Base-by-base conservation (phyloP, 148 eudicot genomes). In the Chenopodium formosanum region DNA sequence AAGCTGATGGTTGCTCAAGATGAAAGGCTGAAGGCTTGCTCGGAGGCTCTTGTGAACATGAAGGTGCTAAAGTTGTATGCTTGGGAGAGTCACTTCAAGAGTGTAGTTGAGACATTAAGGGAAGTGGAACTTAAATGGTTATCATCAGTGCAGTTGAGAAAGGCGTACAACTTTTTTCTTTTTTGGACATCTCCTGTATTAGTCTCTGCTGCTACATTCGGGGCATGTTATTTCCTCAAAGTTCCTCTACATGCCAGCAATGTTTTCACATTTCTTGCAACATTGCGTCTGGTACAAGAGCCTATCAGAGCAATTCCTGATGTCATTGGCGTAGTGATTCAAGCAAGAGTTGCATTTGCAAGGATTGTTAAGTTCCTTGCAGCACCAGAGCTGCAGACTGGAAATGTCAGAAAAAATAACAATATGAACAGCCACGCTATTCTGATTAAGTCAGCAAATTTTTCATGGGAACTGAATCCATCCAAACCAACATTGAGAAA, bases 1-100 rank as follows among this genome's bases (percentile, higher is more conserved):
- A 90, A 86, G 83, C 86, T 91, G n/a, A 90, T 91, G 93, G 80
- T 78, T 40, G 90, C 90, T 40, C 94, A 93, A 82, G 94, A 91
- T 77, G 86, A 80, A 34, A 79, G 97, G 76, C 82, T 91, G 34
- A 91, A 91, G 75, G 88, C 88, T 44, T 83, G 73, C 77, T 79
- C 89, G 1, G 93, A 91, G 80, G 91, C 93, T 52, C 97, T 93
- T 19, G 87, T 87, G 82, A 91, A 88, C 80, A 93, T 93, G 93
- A 93, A 93, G 82, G 92, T 93, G 74, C 82, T 93, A 73, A 93
- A 91, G 79, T 64, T 93, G 47, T 90, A 93, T 79, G 97, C 95
- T 7, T 89, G 95, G 95, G 94, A 91, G 78, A 86, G 60, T 32
- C 94, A 89, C 86, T 89, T 91, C 81, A 90, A 83, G 83, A 85